Base-by-base conservation (phyloP, 495 filamentous ascomycete genomes). In the Elasticomyces elasticus region DNA sequence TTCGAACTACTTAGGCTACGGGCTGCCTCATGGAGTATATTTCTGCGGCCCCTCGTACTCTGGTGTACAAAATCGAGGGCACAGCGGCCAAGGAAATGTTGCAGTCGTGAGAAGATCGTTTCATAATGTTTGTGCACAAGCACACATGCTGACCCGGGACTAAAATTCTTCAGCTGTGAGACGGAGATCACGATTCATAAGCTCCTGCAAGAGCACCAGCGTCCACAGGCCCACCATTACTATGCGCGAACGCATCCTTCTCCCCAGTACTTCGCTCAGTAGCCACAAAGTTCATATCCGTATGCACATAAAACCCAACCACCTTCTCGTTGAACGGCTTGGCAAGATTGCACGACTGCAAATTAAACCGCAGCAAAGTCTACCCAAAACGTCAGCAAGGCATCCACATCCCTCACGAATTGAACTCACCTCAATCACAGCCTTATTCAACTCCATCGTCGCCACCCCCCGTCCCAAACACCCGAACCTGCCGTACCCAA, bases 381-480 rank as follows among this genome's bases (percentile, higher is more conserved):
- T 64, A 54, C 13, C 22, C 13, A 1, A 24, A 15, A 51, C 24
- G 45, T 49, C 45, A 49, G 27, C 17, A 33, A 45, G 25, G 5
- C 42, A 45, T 23, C 22, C 20, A 15, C 15, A 42, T 4, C 2
- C n/a, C n/a, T 17, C 23, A 5, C 5, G 6, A 25, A 25, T 3
- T 5, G 13, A 22, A 26, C 51, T 50, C 37, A 63, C 60, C 57
- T 63, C 61, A 24, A 61, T 54, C 1, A 63, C 43, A 13, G 53
- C 56, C 55, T 66, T 66, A 38, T 63, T 64, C 45, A 66, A 31
- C 52, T 66, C 63, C 53, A 66, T 58, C 35, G 44, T 49, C 40
- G 63, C 63, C 24, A 66, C 61, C 22, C 56, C 54, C 2, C 58
- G 41, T 23, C 63, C 63, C 20, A 66, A 43, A 54, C 63, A 66